These are phyloP conservation scores for Lentinula lateritia DNA, from an alignment of 768 basidiomycete genomes.

Conservation along the genomic window DNA sequence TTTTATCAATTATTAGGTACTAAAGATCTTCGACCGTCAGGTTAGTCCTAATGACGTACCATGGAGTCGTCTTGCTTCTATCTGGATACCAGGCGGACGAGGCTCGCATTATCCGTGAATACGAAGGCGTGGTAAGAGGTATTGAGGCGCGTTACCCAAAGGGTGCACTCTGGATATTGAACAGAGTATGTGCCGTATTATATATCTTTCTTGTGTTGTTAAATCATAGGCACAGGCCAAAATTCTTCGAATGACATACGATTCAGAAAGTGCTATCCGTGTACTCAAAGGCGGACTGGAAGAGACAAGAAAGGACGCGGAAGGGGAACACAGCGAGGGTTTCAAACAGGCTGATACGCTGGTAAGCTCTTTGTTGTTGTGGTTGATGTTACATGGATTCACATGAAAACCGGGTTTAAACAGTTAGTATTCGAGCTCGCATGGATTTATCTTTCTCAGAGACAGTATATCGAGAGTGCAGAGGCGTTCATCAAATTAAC, in stretches of 20 bases:
- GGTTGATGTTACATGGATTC: neutral
- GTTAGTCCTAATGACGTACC: conserved; percentile 77
- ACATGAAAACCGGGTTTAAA: neutral
- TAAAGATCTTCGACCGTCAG: conserved; percentile 24
- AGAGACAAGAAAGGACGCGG: conserved; percentile 31
- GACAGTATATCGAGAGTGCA: conserved; percentile 63
- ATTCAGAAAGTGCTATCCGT: conserved; percentile 60
- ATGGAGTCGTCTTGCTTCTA: conserved; percentile 64
- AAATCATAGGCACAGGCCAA: conserved; percentile 46
- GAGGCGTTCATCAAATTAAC: conserved; percentile 60
- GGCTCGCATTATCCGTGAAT: conserved; percentile 54
- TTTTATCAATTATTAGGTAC: neutral
- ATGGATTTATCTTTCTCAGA: conserved; percentile 64
- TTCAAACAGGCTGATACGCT: conserved; percentile 73
- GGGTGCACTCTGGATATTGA: conserved; percentile 71
- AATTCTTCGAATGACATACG: conserved; percentile 63
- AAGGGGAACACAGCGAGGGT: conserved; percentile 21
- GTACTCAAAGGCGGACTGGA: conserved; percentile 55
- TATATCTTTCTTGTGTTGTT: neutral
- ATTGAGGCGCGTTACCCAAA: conserved; percentile 54
- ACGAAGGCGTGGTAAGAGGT: conserved; percentile 57
- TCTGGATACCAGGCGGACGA: conserved; percentile 77
- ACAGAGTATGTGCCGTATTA: conserved; percentile 37
- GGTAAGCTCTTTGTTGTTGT: conserved; percentile 28
- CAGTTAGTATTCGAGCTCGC: conserved; percentile 75